Evolutionary conservation across 106 monocot species (phyloP).

Genomic region (Allium cepa): DNA sequence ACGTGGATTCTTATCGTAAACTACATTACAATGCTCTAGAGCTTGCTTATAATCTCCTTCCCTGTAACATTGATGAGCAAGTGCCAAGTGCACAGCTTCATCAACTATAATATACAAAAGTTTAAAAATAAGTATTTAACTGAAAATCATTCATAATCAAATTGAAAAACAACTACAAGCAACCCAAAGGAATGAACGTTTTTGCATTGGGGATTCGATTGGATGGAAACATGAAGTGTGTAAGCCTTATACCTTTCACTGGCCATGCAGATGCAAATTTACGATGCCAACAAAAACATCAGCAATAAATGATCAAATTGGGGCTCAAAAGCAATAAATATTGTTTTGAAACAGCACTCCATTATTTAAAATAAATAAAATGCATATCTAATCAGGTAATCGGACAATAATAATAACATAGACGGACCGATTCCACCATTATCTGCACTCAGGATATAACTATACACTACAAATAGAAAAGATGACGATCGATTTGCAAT

Average conservation of each 20-base stretch:
- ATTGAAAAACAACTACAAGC: neutral
- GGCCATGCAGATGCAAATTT: neutral
- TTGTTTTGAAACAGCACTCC: neutral
- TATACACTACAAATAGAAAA: neutral
- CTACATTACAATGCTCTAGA: slow-evolving; percentile 55
- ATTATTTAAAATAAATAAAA: neutral
- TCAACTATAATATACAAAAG: slow-evolving; percentile 31
- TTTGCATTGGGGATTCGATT: neutral
- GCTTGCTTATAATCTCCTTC: slow-evolving; percentile 74
- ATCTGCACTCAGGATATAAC: neutral
- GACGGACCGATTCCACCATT: neutral
- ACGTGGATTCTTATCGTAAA: slow-evolving; percentile 67
- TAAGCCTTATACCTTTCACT: too few species aligned
- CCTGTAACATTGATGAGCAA: slow-evolving; percentile 84
- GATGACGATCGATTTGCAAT: neutral
- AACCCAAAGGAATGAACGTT: neutral
- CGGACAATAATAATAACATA: neutral
- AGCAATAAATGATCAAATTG: too few species aligned
- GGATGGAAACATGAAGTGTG: neutral
- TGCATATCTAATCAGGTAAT: neutral
- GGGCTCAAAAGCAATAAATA: neutral
- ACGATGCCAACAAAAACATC: neutral
- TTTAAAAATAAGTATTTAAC: neutral
- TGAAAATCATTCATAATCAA: neutral
- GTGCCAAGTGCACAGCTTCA: slow-evolving; percentile 51